phyloP scores from a whole-genome alignment of 345 rosid genomes.

The Gossypium sturtianum region DNA sequence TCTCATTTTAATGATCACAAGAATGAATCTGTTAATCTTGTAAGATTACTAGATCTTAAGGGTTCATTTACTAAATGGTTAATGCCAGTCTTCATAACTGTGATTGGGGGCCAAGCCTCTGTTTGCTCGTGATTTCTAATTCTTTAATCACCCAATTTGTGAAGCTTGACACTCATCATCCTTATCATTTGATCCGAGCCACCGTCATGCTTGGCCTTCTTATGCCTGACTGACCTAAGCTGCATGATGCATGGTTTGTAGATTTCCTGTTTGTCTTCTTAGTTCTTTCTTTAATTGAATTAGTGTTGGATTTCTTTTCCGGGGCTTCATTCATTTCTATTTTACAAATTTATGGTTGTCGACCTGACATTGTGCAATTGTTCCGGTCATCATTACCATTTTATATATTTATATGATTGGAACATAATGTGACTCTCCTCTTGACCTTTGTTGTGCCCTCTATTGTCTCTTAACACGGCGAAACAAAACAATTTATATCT shows the following conservation, averaged over 20 bases:
- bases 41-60: neutral
- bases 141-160: neutral
- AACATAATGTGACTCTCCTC: no score
- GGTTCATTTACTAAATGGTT: neutral
- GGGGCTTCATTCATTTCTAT: neutral
- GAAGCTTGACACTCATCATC: neutral
- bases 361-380: neutral
- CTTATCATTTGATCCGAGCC: neutral
- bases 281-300: conserved; percentile 20
- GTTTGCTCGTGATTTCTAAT: neutral
- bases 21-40: neutral
- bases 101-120: neutral
- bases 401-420: neutral
- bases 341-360: neutral
- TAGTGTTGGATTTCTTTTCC: neutral
- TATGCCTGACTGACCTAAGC: neutral
- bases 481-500: neutral
- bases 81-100: neutral
- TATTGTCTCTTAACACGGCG: neutral
- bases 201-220: neutral
- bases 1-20: neutral
- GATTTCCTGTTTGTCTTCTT: neutral
- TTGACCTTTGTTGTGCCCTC: neutral
- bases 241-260: neutral
- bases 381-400: neutral